These are phyloP conservation scores for Backusella westeae DNA, from an alignment of 192 early-diverging fungal species.

Conservation along the genomic window DNA sequence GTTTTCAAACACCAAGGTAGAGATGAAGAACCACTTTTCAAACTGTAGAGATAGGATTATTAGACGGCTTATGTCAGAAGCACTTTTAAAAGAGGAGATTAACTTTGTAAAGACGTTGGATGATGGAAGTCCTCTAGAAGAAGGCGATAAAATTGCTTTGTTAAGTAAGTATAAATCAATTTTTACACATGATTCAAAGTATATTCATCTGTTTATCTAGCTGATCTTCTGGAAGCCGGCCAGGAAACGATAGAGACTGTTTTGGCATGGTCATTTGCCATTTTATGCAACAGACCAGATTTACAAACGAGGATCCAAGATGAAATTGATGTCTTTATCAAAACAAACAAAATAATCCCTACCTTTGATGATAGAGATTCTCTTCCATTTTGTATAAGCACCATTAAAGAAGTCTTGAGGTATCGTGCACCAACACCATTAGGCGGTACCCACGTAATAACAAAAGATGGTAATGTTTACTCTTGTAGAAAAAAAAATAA, in stretches of 20 bases:
- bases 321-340: constrained; percentile 18
- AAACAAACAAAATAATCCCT: not conserved
- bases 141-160: too few species aligned
- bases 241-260: constrained; percentile 3
- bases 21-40: too few species aligned
- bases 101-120: too few species aligned
- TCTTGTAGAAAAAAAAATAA: too few species aligned
- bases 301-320: constrained; percentile 3
- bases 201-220: not conserved
- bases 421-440: not conserved
- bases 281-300: constrained; percentile 12
- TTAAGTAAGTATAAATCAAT: not conserved
- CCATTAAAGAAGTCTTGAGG: constrained; percentile 16
- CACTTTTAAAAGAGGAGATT: too few species aligned
- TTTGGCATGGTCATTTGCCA: constrained; percentile 9
- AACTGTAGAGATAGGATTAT: too few species aligned
- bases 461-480: not conserved
- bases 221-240: not conserved
- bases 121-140: too few species aligned
- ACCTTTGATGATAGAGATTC: not conserved
- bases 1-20: too few species aligned
- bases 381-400: constrained; percentile 4
- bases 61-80: too few species aligned
- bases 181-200: not conserved
- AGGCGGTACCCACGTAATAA: not conserved